phyloP scores from a whole-genome alignment of 805 yeast genomes.

The Kazachstania psychrophila region DNA sequence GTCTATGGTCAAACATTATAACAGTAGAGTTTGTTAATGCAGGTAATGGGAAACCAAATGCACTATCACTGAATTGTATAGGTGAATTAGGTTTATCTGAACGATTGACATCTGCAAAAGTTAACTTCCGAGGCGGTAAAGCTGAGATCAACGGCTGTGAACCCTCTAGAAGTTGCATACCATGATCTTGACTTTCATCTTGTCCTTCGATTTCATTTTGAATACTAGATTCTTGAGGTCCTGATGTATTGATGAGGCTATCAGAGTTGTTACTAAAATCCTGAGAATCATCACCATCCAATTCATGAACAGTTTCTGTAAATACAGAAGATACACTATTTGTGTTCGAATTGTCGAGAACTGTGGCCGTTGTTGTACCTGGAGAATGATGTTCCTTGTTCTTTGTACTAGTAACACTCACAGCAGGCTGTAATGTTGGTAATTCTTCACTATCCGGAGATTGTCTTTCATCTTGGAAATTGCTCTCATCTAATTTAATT shows the following conservation, averaged over 20 bases:
- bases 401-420: constrained; percentile 12
- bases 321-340: constrained; percentile 1
- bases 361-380: not conserved
- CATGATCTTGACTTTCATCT: not conserved
- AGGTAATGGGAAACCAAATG: constrained; percentile 82
- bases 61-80: constrained; percentile 59
- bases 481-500: not conserved
- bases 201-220: not conserved
- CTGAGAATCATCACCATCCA: constrained; percentile 20
- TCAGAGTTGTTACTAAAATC: constrained; percentile 10
- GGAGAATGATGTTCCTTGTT: not conserved
- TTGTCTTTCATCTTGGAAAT: not conserved
- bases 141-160: constrained; percentile 4
- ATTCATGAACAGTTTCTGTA: constrained; percentile 15
- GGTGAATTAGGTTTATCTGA: constrained; percentile 45
- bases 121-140: constrained; percentile 29
- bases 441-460: constrained; percentile 1
- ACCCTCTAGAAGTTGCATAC: not conserved
- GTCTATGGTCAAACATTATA: constrained; percentile 73
- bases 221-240: not conserved
- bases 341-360: constrained; percentile 6
- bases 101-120: constrained; percentile 30
- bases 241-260: not conserved
- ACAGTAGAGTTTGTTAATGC: constrained; percentile 69
- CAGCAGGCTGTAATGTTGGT: constrained; percentile 15